These are phyloP conservation scores for Sporothrix humicola DNA, from an alignment of 2,329 filamentous ascomycete species.

Conservation along the genomic window DNA sequence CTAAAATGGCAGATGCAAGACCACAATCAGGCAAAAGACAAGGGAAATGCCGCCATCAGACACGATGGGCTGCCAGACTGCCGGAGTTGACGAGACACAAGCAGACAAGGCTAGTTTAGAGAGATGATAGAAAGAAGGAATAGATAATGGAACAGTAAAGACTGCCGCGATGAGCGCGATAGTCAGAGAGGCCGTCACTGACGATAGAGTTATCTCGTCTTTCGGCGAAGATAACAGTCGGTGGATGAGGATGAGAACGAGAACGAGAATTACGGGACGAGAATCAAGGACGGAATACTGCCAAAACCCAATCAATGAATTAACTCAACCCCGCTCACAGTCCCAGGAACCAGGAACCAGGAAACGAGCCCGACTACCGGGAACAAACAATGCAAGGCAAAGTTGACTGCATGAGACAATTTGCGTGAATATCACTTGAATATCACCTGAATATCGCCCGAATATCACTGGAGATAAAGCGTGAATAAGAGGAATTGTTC, in stretches of 20 bases:
- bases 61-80: not conserved
- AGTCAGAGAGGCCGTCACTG: constrained; percentile 7
- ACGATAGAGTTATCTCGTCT: not conserved
- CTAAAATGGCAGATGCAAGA: not conserved
- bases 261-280: not conserved
- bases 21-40: not conserved
- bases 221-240: not conserved
- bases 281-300: not conserved
- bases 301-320: not conserved
- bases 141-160: not conserved
- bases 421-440: no score
- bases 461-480: no score
- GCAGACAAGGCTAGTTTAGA: no score
- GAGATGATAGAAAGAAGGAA: no score
- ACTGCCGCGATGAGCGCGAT: constrained; percentile 13
- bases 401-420: not conserved
- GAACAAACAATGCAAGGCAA: not conserved
- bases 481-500: not conserved
- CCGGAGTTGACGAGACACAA: constrained; percentile 14
- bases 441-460: no score
- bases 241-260: no score
- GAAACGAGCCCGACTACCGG: constrained; percentile 15
- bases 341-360: constrained; percentile 29
- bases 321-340: not conserved
- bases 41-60: constrained; percentile 1